phyloP scores from a whole-genome alignment of 129 eudicot genomes.

The Pseudognaphalium luteoalbum region DNA sequence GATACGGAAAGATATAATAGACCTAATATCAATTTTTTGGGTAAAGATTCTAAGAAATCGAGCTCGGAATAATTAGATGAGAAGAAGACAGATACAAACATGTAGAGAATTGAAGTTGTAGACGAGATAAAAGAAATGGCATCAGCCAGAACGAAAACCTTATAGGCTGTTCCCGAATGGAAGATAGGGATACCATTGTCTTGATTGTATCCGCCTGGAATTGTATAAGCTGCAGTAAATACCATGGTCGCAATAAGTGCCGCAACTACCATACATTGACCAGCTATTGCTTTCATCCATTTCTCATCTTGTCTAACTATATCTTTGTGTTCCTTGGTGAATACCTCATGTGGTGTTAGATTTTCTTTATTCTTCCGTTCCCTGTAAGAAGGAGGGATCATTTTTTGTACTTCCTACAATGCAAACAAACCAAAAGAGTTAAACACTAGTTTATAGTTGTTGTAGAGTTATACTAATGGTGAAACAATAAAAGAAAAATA shows the following conservation, averaged over 20 bases:
- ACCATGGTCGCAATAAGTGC: constrained; percentile 36
- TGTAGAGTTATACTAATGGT: too few species aligned
- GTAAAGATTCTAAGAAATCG: background rate
- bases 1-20: too few species aligned
- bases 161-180: background rate
- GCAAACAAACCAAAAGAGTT: constrained; percentile 18
- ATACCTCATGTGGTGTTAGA: constrained; percentile 32
- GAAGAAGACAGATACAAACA: background rate
- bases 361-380: constrained; percentile 28
- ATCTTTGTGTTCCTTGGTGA: constrained; percentile 37
- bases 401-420: constrained; percentile 32
- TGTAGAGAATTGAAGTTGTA: background rate
- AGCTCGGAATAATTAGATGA: constrained; percentile 10
- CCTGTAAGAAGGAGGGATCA: constrained; percentile 19
- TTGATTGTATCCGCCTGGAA: constrained; percentile 31
- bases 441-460: background rate
- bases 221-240: constrained; percentile 38
- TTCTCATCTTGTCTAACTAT: background rate
- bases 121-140: constrained; percentile 14
- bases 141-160: constrained; percentile 9
- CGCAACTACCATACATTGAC: constrained; percentile 37
- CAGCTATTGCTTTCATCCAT: constrained; percentile 14
- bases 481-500: too few species aligned
- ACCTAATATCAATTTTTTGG: too few species aligned
- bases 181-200: constrained; percentile 14